Conservation (phyloP, 768 basidiomycete genomes). For the Mrakia frigida region DNA sequence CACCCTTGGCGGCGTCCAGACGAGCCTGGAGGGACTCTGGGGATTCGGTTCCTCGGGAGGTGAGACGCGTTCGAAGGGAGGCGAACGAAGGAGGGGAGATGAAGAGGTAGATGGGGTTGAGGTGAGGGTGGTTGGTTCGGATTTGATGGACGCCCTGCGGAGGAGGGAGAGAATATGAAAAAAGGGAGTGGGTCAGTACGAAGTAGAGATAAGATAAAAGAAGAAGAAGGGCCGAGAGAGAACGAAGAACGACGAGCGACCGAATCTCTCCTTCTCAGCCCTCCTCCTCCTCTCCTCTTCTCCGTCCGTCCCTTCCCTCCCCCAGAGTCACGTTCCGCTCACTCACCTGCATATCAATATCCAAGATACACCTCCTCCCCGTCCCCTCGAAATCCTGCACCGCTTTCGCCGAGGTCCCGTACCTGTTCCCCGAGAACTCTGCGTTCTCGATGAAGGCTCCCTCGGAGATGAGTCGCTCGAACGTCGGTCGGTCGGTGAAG, state of each 20-base stretch:
- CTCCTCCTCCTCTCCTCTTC: too few relatives aligned
- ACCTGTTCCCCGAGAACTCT: slow-evolving; percentile 84
- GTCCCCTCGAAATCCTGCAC: slow-evolving; percentile 52
- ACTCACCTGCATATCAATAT: slow-evolving; percentile 89
- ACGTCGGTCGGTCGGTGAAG: slow-evolving; percentile 68
- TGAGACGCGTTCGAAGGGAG: slow-evolving; percentile 65
- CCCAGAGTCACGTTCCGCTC: background rate
- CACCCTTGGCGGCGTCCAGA: slow-evolving; percentile 67
- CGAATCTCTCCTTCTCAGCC: too few relatives aligned
- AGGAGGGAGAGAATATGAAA: slow-evolving; percentile 5
- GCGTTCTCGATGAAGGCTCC: slow-evolving; percentile 90
- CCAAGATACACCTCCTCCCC: slow-evolving; percentile 81
- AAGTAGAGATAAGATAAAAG: too few relatives aligned
- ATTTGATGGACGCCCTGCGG: slow-evolving; percentile 86
- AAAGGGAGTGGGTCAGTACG: background rate
- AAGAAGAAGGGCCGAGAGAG: background rate
- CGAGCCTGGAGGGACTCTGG: slow-evolving; percentile 59
- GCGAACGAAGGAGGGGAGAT: slow-evolving; percentile 78
- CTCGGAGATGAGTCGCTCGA: slow-evolving; percentile 61
- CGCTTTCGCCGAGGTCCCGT: slow-evolving; percentile 82
- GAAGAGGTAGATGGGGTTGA: slow-evolving; percentile 85
- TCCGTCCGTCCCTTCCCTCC: too few relatives aligned
- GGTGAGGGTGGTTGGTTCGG: slow-evolving; percentile 59
- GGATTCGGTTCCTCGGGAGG: slow-evolving; percentile 70
- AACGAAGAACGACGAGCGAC: too few relatives aligned